Evolutionary conservation across 2,329 filamentous ascomycete genomes (phyloP), one percentile per base, ranked within the genome.

Genomic region (Claviceps paspali): DNA sequence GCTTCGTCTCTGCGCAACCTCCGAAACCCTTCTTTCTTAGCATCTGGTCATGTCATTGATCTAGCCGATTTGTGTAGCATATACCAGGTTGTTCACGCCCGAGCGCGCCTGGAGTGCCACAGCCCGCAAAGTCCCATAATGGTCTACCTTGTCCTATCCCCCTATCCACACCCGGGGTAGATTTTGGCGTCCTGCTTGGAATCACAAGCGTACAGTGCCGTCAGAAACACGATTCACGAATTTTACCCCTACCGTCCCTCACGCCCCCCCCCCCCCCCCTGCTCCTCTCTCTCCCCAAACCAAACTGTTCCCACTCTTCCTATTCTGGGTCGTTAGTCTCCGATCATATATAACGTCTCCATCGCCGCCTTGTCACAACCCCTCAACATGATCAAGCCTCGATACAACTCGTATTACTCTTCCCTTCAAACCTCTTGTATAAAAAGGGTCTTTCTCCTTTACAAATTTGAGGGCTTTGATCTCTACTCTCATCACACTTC

Each of bases 21-120:
- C 36, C 32, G 32, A 38, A 41, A 35, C 39, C 32, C 19, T 26
- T 38, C 6, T 38, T 33, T 15, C 23, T 22, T 12, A 24, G 28
- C 26, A 30, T 33, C 24, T 39, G 33, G 38, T 31, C 32, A 41
- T 38, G 28, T 26, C 42, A 19, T 29, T 35, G 39, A 41, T 43
- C 41, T 43, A 42, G 42, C 40, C 44, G 39, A 35, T 42, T 29
- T 43, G 39, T 46, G 44, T 44, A 42, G 34, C 39, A 41, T 37
- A 44, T 41, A 36, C 45, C 38, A 38, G 42, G 33, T 29, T 27
- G 36, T 30, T 36, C 29, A 36, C 24, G 45, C 45, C 41, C 44
- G 40, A 45, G 45, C 44, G 45, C 34, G 36, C 24, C 41, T 39
- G 27, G 33, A 29, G 29, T 36, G 17, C 24, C 38, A 24, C 34